Evolutionary conservation across 164 flowering plant species (phyloP), one percentile per base, ranked within the genome.

Genomic region (Kingdonia uniflora): DNA sequence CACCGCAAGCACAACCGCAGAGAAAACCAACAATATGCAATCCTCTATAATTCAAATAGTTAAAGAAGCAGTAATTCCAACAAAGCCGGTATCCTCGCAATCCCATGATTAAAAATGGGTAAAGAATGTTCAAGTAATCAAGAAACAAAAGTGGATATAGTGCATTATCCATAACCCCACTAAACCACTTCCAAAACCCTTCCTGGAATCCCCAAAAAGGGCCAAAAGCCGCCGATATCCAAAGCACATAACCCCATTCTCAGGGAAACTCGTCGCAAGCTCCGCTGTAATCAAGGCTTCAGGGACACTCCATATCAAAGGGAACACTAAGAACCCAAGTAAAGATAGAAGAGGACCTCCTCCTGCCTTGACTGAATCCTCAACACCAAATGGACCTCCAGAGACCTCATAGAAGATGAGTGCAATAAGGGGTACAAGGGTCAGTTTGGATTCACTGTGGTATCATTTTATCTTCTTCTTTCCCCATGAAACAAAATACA

Each of bases 161-260:
- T 5, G 95, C 95, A 64, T 89, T 89, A 54, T 85, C 97, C 80
- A 89, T 77, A 51, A 84, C 95, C 40, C 97, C 97, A 64, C 97
- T 87, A 45, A 87, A 77, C 97, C 97, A 89, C 55, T 89, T 89
- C 94, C 92, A 82, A 20, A 82, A 76, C 17, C 95, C 97, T 67
- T 86, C 87, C 51, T 90, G 97, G 64, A 90, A 90, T 0, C 97
- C 97, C 97, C 95, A 90, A 48, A 84, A 86, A 21, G 90, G 88
- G 24, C 91, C 91, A 57, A 86, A 84, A 51, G 97, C 97, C 2
- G 94, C 66, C 19, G 90, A 80, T 1, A 89, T 74, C 95, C 97
- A 89, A 43, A 80, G 54, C 24, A 86, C 95, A 67, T 89, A 89
- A 6, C 97, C 95, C 95, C 97, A 64, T 89, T 86, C 52, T 76